A percentile compares a stretch with the other conserved stretches of the same genome.
phyloP scores from a whole-genome alignment of 106 monocot species.

The Dendrobium chrysotoxum region DNA sequence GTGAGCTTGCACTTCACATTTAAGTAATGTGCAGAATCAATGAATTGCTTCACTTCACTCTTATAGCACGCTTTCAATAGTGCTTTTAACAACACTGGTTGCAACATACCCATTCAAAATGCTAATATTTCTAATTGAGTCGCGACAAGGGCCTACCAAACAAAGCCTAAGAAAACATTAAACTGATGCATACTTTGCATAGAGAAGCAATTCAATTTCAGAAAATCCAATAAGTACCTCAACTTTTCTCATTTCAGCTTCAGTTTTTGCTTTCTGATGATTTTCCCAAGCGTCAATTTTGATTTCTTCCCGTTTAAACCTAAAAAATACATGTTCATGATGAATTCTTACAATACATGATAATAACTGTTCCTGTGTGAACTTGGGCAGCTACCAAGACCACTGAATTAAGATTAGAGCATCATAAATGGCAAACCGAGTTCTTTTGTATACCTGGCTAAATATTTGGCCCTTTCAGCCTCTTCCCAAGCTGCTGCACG shows the following conservation, averaged over 20 bases:
- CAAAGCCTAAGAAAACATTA: not conserved
- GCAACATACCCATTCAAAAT: too few species aligned
- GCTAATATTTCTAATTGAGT: too few species aligned
- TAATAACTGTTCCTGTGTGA: not conserved
- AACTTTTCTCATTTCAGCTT: conserved; percentile 52
- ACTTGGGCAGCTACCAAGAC: not conserved
- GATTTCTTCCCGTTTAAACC: conserved; percentile 43
- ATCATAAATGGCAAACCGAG: not conserved
- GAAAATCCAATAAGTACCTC: conserved; percentile 22
- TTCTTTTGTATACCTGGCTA: conserved; percentile 50
- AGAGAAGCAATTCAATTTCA: not conserved
- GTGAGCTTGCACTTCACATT: too few species aligned
- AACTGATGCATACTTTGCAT: not conserved
- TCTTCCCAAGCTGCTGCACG: conserved; percentile 95
- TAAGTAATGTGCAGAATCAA: too few species aligned
- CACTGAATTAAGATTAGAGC: not conserved
- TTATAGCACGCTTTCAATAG: too few species aligned
- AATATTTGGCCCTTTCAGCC: conserved; percentile 79
- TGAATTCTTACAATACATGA: conserved; percentile 3
- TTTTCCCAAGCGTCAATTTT: conserved; percentile 58
- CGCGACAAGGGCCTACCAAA: not conserved
- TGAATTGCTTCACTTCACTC: too few species aligned
- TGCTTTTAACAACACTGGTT: too few species aligned
- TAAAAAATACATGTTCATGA: conserved; percentile 7
- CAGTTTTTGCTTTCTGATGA: conserved; percentile 49